Conservation (phyloP, 345 rosid species). For the Syzygium aromaticum region DNA sequence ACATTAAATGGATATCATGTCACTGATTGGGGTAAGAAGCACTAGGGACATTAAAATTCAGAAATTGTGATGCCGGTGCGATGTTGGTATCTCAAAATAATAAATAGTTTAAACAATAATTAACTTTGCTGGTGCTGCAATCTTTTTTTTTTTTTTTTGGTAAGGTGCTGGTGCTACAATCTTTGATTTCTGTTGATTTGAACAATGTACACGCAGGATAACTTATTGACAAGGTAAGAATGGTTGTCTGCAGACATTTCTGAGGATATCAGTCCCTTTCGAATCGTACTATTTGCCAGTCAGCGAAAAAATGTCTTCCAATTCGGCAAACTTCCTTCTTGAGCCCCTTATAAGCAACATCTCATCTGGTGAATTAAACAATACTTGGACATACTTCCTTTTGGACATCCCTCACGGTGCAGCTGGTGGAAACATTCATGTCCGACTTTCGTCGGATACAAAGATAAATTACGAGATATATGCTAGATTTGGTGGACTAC, state of each 20-base stretch:
- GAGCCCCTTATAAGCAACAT: constrained; percentile 66
- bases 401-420: constrained; percentile 77
- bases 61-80: background rate
- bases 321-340: constrained; percentile 51
- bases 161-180: background rate
- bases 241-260: constrained; percentile 65
- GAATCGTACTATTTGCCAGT: constrained; percentile 79
- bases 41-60: background rate
- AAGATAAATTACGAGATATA: constrained; percentile 60
- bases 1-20: background rate
- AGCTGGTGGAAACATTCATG: constrained; percentile 86
- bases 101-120: background rate
- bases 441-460: constrained; percentile 44
- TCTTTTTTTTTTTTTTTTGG: too few relatives aligned
- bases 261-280: constrained; percentile 54
- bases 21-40: background rate
- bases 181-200: constrained; percentile 11
- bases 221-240: constrained; percentile 16
- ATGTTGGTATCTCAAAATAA: background rate
- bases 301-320: constrained; percentile 38
- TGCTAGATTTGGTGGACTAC: constrained; percentile 68
- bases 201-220: constrained; percentile 6
- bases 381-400: constrained; percentile 72
- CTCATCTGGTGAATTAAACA: constrained; percentile 33
- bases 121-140: background rate